These are phyloP conservation scores for Boletus huronensis DNA, from an alignment of 768 basidiomycete genomes.

Conservation along the genomic window DNA sequence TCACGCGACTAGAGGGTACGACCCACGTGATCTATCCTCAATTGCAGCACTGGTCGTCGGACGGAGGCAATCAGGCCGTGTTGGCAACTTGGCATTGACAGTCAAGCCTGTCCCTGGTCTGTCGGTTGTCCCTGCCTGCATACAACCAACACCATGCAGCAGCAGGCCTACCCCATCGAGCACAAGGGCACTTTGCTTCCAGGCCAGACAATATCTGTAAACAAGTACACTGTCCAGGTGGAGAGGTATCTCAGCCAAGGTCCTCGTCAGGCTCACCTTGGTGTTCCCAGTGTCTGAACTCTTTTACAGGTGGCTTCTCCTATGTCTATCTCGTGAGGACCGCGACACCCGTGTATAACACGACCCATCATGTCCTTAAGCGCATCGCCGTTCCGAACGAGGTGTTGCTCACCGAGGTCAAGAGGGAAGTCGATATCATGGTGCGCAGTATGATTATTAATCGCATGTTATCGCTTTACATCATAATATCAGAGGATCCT, in stretches of 20 bases:
- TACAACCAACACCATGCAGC: slow-evolving; percentile 30
- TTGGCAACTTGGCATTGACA: not conserved
- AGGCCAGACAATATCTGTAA: slow-evolving; percentile 87
- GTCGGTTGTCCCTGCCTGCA: slow-evolving; percentile 4
- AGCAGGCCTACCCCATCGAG: slow-evolving; percentile 39
- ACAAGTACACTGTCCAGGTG: slow-evolving; percentile 86
- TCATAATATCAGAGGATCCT: slow-evolving; percentile 65
- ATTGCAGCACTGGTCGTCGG: not conserved
- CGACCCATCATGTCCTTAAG: slow-evolving; percentile 95
- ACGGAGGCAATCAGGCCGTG: not conserved
- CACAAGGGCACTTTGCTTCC: slow-evolving; percentile 70
- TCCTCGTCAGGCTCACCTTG: slow-evolving; percentile 27
- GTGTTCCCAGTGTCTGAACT: slow-evolving; percentile 8
- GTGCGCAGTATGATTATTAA: slow-evolving; percentile 42
- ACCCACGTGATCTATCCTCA: slow-evolving; percentile 15
- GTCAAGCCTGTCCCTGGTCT: slow-evolving; percentile 3
- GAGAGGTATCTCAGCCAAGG: slow-evolving; percentile 97
- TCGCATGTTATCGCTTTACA: slow-evolving; percentile 26
- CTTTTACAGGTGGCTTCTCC: slow-evolving; percentile 82
- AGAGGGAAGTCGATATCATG: slow-evolving; percentile 99
- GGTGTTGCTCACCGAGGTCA: slow-evolving; percentile 85
- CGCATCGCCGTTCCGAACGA: slow-evolving; percentile 92
- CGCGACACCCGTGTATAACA: slow-evolving; percentile 80
- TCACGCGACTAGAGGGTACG: slow-evolving; percentile 5
- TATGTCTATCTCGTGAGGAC: slow-evolving; percentile 96